Base-by-base conservation (phyloP, 345 rosid genomes). In the Laguncularia racemosa region DNA sequence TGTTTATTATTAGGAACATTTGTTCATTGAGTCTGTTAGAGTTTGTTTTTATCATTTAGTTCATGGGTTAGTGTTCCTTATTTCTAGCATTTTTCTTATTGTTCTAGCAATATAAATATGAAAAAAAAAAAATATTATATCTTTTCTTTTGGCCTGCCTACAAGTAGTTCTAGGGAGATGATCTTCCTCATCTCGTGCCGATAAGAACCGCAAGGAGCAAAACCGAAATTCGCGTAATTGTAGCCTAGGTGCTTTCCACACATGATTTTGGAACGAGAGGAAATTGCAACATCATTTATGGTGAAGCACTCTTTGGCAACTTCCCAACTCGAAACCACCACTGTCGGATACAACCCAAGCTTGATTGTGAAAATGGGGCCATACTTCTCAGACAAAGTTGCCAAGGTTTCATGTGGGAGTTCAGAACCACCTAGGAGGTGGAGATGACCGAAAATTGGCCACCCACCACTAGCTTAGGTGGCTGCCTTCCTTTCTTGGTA, bases 371-470 rank as follows among this genome's bases (percentile, higher is more conserved):
- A 77, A 23, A 77, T 62, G 0, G 76, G 74, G 0, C 83, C 80
- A 9, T 50, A 38, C 20, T 73, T 75, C 7, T 73, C 72, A 0
- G 71, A 76, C 73, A 71, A 44, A 14, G 56, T 14, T 9, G 51
- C 62, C 4, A 80, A 28, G 0, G 65, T 33, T 16, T 54, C 55
- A 26, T 80, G 78, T 2, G 78, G 52, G 1, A 61, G 78, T 51
- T 60, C 20, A n/a, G n/a, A n/a, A n/a, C n/a, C n/a, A n/a, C n/a
- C n/a, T n/a, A n/a, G n/a, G n/a, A n/a, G n/a, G n/a, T 0, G 70
- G 33, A 80, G 78, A 51, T 77, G 82, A 20, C 85, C 80, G 14
- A 74, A 46, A 9, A 74, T 2, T 2, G 82, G 80, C 80, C 78
- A 69, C 3, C 67, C 55, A 0, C 78, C 62, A 0, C 62, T 53